A percentile compares a stretch with the other conserved stretches of the same genome.
phyloP scores from a whole-genome alignment of 306 rosid genomes.

The Leucaena leucocephala region DNA sequence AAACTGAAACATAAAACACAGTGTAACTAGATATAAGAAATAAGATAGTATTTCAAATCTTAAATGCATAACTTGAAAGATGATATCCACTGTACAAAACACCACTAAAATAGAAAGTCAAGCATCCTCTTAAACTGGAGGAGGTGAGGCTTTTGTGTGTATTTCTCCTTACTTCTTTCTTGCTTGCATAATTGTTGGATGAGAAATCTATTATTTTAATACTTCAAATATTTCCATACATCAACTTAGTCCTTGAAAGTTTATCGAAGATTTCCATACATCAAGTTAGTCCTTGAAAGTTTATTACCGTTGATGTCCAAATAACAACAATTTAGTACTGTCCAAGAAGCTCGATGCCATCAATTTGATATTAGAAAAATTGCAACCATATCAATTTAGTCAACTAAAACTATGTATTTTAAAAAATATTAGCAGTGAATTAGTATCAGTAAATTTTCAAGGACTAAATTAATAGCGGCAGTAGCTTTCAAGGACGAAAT shows the following conservation, averaged over 20 bases:
- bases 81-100: background rate
- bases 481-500: background rate
- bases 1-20: conserved; percentile 26
- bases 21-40: conserved; percentile 1
- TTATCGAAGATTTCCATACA: background rate
- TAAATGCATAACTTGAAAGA: conserved; percentile 16
- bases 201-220: background rate
- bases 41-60: conserved; percentile 9
- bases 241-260: background rate
- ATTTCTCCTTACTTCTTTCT: background rate
- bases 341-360: background rate
- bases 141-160: background rate
- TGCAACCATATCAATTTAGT: background rate
- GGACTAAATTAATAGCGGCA: background rate
- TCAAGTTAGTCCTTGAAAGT: background rate
- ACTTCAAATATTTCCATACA: background rate
- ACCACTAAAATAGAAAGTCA: background rate
- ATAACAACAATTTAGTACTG: background rate
- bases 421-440: background rate
- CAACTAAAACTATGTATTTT: background rate
- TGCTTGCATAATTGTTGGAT: background rate
- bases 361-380: background rate
- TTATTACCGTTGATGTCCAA: background rate
- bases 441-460: background rate
- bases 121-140: background rate